Conservation (phyloP, 225 moss, liverwort and hornwort species). For the Sphagnum contortum region DNA sequence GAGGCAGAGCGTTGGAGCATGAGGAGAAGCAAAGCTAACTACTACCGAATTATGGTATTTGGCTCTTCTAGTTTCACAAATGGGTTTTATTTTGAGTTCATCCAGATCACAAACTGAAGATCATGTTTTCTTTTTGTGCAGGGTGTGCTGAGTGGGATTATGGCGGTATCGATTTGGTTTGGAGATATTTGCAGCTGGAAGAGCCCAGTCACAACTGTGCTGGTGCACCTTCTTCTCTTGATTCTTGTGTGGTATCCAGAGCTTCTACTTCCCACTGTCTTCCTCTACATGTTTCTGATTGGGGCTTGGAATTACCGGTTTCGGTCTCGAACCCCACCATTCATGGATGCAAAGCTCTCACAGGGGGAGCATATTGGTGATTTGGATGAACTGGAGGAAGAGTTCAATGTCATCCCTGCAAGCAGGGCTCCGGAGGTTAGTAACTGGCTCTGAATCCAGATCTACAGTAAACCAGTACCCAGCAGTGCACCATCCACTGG, state of each 20-base stretch:
- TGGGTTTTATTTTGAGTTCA: too few species aligned
- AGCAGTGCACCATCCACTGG: not conserved
- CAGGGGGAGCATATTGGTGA: conserved; percentile 87
- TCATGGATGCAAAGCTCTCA: conserved; percentile 92
- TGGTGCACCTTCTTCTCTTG: conserved; percentile 70
- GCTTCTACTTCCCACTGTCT: conserved; percentile 72
- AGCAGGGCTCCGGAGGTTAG: conserved; percentile 65
- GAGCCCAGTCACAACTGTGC: conserved; percentile 73
- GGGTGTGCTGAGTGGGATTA: conserved; percentile 63
- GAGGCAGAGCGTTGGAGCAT: conserved; percentile 92
- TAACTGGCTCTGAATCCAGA: not conserved
- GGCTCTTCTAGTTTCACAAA: too few species aligned
- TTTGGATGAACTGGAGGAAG: conserved; percentile 84
- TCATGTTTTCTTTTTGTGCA: conserved; percentile 11
- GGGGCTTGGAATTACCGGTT: conserved; percentile 89
- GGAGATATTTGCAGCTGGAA: conserved; percentile 87
- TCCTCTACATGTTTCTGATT: conserved; percentile 89
- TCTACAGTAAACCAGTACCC: not conserved
- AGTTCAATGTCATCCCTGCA: conserved; percentile 83
- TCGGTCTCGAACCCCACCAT: conserved; percentile 57
- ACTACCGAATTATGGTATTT: conserved; percentile 54
- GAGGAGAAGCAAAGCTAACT: conserved; percentile 93
- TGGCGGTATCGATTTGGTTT: conserved; percentile 84
- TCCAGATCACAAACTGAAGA: too few species aligned
- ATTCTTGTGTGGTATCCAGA: conserved; percentile 93